Evolutionary conservation across 1,284 basidiomycete species (phyloP).

Genomic region (Farysia itapuensis): DNA sequence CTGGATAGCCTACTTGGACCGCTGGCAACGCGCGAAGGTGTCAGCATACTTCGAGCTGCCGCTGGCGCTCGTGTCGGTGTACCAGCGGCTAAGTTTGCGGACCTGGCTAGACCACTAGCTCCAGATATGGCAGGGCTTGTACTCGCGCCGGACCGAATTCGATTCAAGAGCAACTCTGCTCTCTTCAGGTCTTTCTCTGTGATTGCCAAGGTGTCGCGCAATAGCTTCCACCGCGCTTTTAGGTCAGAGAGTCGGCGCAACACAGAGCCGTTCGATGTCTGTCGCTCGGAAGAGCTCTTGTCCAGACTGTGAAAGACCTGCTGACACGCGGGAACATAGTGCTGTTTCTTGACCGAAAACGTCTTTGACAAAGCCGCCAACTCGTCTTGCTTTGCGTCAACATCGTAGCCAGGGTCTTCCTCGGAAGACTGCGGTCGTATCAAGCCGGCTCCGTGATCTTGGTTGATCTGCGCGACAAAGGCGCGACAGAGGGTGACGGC

Average conservation of each 20-base stretch:
- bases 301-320: slow-evolving; percentile 91
- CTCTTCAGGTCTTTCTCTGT: slow-evolving; percentile 80
- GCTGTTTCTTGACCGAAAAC: slow-evolving; percentile 63
- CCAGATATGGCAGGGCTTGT: slow-evolving; percentile 21
- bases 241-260: slow-evolving; percentile 81
- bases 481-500: slow-evolving; percentile 81
- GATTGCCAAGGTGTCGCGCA: slow-evolving; percentile 73
- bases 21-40: slow-evolving; percentile 17
- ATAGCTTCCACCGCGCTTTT: slow-evolving; percentile 76
- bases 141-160: slow-evolving; percentile 20
- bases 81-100: slow-evolving; percentile 30
- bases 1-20: slow-evolving; percentile 24
- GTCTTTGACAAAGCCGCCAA: slow-evolving; percentile 30
- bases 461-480: slow-evolving; percentile 41
- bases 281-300: slow-evolving; percentile 82
- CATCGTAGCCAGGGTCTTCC: slow-evolving; percentile 23
- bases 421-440: slow-evolving; percentile 6
- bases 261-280: slow-evolving; percentile 92
- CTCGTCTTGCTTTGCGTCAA: slow-evolving; percentile 31
- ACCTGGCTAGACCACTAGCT: no score
- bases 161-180: slow-evolving; percentile 67
- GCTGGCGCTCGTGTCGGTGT: slow-evolving; percentile 22
- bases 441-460: slow-evolving; percentile 15
- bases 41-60: slow-evolving; percentile 1
- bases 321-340: slow-evolving; percentile 87